Conservation (phyloP, 2,329 filamentous ascomycete genomes). For the Claviceps sorghi region DNA sequence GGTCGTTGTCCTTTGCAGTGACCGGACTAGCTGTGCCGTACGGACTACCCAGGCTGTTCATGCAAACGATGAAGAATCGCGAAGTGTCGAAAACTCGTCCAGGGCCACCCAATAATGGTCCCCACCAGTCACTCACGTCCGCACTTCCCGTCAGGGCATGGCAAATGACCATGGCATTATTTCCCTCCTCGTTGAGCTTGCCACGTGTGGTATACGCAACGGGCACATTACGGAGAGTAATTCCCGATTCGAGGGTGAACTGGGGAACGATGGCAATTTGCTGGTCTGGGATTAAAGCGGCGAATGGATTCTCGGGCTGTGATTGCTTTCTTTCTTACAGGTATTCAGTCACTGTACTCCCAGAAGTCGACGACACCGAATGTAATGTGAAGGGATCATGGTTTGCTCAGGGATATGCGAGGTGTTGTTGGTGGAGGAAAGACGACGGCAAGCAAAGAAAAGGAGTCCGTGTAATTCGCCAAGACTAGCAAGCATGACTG, state of each 20-base stretch:
- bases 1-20: constrained; percentile 72
- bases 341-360: constrained; percentile 45
- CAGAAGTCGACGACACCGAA: background rate
- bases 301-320: constrained; percentile 87
- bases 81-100: constrained; percentile 70
- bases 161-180: constrained; percentile 64
- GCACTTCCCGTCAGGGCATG: constrained; percentile 76
- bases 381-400: background rate
- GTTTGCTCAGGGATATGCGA: background rate
- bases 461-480: background rate
- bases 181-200: constrained; percentile 39
- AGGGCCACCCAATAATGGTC: constrained; percentile 61
- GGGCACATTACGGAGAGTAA: constrained; percentile 61
- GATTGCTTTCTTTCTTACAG: constrained; percentile 47
- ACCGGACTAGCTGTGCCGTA: constrained; percentile 81
- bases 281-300: constrained; percentile 74
- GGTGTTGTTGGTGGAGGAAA: background rate
- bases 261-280: constrained; percentile 72
- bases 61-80: constrained; percentile 72
- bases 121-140: constrained; percentile 82
- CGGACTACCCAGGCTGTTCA: constrained; percentile 73
- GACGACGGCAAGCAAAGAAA: background rate
- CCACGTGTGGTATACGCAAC: constrained; percentile 54
- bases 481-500: constrained; percentile 8
- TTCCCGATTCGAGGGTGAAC: constrained; percentile 88